phyloP scores from a whole-genome alignment of 106 monocot species.

The Dendrobium chrysotoxum region DNA sequence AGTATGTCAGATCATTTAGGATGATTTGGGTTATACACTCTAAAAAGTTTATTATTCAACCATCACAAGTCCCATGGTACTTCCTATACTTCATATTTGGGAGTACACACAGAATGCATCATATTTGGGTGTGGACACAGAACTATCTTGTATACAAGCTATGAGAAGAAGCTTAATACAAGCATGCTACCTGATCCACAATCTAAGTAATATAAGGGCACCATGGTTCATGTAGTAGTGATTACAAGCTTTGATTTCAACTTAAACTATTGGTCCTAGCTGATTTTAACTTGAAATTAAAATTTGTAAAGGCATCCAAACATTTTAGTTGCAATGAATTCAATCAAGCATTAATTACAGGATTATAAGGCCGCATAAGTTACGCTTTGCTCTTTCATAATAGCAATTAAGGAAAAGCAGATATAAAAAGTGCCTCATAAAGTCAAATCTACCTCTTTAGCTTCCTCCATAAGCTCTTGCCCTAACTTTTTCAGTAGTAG shows the following conservation, averaged over 20 bases:
- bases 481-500: conserved; percentile 88
- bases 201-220: neutral
- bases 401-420: neutral
- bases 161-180: neutral
- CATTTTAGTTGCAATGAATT: neutral
- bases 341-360: neutral
- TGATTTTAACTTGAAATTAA: neutral
- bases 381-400: neutral
- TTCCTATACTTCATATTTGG: neutral
- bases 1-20: neutral
- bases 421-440: neutral
- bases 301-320: neutral
- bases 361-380: neutral
- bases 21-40: neutral
- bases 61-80: neutral
- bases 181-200: neutral
- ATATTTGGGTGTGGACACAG: neutral
- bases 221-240: neutral
- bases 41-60: neutral
- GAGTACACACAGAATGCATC: neutral
- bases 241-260: neutral
- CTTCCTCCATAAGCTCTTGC: conserved; percentile 89
- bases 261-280: neutral
- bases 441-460: conserved; percentile 64
- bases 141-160: neutral